A percentile compares a stretch with the other conserved stretches of the same genome.
Evolutionary conservation across 176 grass and related monocot species (phyloP).

Genomic region (Musa acuminata): DNA sequence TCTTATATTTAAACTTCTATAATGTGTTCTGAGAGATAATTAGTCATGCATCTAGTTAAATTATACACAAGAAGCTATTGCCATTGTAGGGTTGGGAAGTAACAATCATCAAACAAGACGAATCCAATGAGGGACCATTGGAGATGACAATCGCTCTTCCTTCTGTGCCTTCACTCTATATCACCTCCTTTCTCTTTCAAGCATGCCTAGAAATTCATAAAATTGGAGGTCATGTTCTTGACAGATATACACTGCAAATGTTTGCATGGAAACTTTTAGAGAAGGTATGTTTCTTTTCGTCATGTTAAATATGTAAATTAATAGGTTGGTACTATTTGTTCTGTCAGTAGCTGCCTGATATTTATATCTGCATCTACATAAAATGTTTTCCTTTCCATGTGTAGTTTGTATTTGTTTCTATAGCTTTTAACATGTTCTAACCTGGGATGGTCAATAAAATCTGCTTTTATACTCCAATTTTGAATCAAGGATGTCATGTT

Average conservation of each 20-base stretch:
- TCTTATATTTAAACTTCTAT: background rate
- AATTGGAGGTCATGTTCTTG: conserved; percentile 92
- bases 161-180: conserved; percentile 90
- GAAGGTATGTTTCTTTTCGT: conserved; percentile 42
- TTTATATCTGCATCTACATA: background rate
- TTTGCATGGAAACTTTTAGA: conserved; percentile 80
- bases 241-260: conserved; percentile 68
- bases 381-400: too few species aligned
- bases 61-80: background rate
- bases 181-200: conserved; percentile 90
- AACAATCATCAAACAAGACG: conserved; percentile 89
- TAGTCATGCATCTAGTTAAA: background rate
- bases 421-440: background rate
- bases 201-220: conserved; percentile 94
- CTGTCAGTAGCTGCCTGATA: background rate
- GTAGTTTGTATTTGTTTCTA: too few species aligned
- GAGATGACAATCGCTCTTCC: conserved; percentile 94
- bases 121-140: conserved; percentile 55
- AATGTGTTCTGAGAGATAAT: background rate
- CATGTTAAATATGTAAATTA: background rate
- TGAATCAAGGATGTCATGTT: background rate
- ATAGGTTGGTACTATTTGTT: background rate
- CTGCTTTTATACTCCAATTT: background rate
- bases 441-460: background rate
- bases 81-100: conserved; percentile 85